Percentiles rank a stretch among this genome's conserved stretches.
These are phyloP conservation scores for Furcasterigmium furcatum DNA, from an alignment of 2,329 filamentous ascomycete species.

Conservation along the genomic window DNA sequence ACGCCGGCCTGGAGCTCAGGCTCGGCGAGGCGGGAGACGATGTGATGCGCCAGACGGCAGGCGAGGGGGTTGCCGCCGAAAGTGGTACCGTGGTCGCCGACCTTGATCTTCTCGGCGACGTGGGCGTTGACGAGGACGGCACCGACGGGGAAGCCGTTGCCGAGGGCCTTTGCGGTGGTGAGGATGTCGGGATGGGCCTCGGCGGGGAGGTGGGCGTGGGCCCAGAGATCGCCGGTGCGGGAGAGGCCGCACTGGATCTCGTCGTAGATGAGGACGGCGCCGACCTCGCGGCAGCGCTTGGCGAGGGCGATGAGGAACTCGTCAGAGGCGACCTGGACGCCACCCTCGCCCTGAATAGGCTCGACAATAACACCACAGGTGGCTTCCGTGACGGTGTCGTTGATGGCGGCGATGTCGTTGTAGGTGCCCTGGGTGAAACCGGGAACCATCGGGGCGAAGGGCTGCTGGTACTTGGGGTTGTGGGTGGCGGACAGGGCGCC, in stretches of 20 bases:
- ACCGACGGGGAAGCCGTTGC: constrained; percentile 94
- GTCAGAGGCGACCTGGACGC: constrained; percentile 77
- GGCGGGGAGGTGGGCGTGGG: constrained; percentile 69
- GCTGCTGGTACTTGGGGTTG: constrained; percentile 95
- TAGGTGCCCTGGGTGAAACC: constrained; percentile 84
- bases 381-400: constrained; percentile 72
- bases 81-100: constrained; percentile 88
- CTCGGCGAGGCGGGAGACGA: constrained; percentile 74
- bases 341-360: constrained; percentile 96
- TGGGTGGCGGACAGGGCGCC: constrained; percentile 92
- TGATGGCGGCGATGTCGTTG: constrained; percentile 74
- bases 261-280: constrained; percentile 87
- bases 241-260: constrained; percentile 95
- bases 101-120: constrained; percentile 40
- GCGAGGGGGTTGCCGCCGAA: constrained; percentile 92
- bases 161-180: constrained; percentile 92
- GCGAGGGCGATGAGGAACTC: constrained; percentile 86
- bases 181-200: constrained; percentile 91
- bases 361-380: constrained; percentile 96
- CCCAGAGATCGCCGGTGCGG: constrained; percentile 88
- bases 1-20: constrained; percentile 68
- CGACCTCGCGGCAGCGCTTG: constrained; percentile 78
- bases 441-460: constrained; percentile 92
- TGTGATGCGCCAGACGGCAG: constrained; percentile 79
- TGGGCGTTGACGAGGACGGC: constrained; percentile 49